Evolutionary conservation across 306 rosid species (phyloP).

Genomic region (Acacia crassicarpa): DNA sequence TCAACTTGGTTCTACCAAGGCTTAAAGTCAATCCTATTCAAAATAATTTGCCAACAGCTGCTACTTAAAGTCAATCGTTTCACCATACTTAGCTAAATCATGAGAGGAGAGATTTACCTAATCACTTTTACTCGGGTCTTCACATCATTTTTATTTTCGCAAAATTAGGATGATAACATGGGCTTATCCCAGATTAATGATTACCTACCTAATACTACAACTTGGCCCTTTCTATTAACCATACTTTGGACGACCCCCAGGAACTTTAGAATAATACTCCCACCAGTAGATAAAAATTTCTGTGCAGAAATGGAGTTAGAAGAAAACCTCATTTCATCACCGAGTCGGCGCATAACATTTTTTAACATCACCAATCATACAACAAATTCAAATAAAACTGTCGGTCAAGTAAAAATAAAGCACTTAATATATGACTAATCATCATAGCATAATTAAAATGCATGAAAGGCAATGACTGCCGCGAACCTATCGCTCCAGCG

Average conservation of each 20-base stretch:
- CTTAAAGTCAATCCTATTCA: no score
- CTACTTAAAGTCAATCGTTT: no score
- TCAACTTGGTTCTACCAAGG: no score
- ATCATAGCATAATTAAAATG: background rate
- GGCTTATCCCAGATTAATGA: background rate
- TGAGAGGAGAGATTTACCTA: background rate
- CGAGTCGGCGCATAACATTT: background rate
- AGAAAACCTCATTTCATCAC: background rate
- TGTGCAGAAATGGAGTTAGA: background rate
- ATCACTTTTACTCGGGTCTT: background rate
- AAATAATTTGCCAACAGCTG: no score
- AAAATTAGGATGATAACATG: background rate
- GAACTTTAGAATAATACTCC: background rate
- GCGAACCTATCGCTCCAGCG: slow-evolving; percentile 18
- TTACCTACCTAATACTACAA: background rate
- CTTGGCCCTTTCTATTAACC: background rate
- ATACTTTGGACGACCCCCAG: background rate
- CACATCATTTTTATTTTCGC: background rate
- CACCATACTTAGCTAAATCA: background rate
- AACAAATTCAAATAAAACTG: background rate
- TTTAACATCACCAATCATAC: background rate
- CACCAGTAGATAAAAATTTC: background rate
- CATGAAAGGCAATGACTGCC: background rate
- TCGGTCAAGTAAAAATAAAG: background rate
- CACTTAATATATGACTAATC: background rate